Conservation (phyloP, 768 basidiomycete genomes). For the Phaeotremella skinneri region DNA sequence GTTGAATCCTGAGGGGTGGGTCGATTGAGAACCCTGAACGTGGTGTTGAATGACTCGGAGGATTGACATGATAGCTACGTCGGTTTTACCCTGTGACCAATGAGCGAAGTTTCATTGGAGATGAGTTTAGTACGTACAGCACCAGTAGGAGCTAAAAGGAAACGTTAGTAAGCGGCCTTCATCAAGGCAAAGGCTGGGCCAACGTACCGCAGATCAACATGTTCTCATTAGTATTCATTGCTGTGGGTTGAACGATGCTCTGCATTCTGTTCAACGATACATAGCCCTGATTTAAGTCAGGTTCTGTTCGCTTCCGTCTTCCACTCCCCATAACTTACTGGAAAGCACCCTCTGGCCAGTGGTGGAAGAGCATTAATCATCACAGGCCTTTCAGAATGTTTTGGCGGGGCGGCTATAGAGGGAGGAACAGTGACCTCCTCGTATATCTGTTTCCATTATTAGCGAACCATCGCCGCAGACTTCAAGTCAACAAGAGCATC, state of each 20-base stretch:
- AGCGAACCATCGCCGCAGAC: neutral
- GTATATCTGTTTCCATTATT: slow-evolving; percentile 60
- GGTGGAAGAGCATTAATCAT: slow-evolving; percentile 70
- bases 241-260: slow-evolving; percentile 88
- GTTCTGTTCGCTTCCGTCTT: neutral
- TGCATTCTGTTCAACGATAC: slow-evolving; percentile 85
- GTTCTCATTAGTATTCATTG: slow-evolving; percentile 94
- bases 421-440: slow-evolving; percentile 91
- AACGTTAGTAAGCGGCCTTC: neutral
- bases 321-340: slow-evolving; percentile 65
- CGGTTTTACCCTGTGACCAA: slow-evolving; percentile 83
- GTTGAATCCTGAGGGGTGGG: slow-evolving; percentile 49
- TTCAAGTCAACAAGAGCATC: neutral
- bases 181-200: slow-evolving; percentile 1
- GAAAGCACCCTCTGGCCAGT: slow-evolving; percentile 76
- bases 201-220: slow-evolving; percentile 79
- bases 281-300: slow-evolving; percentile 64
- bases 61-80: slow-evolving; percentile 91
- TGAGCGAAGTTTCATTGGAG: slow-evolving; percentile 4
- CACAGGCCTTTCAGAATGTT: slow-evolving; percentile 67
- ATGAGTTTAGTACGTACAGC: slow-evolving; percentile 62
- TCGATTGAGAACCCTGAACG: slow-evolving; percentile 35
- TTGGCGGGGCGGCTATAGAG: slow-evolving; percentile 71
- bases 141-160: slow-evolving; percentile 80
- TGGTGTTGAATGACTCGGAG: slow-evolving; percentile 82